Conservation (phyloP, 768 basidiomycete species). For the Leccinum variicolor region DNA sequence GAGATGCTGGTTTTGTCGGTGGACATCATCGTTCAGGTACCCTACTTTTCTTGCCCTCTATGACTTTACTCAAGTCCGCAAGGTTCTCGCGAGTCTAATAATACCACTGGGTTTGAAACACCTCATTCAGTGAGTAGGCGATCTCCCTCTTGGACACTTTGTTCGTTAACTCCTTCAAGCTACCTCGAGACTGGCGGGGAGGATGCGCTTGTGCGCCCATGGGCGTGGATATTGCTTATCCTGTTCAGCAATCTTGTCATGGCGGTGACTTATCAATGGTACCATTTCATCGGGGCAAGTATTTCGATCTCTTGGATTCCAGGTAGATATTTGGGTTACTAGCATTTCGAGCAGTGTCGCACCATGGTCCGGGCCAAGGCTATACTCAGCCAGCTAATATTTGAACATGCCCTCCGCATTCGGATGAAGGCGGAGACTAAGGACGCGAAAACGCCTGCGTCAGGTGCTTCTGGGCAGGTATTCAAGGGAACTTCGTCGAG, state of each 20-base stretch:
- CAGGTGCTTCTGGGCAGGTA: not conserved
- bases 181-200: not conserved
- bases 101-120: not conserved
- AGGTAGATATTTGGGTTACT: not conserved
- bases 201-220: not conserved
- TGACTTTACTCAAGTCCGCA: not conserved
- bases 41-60: not conserved
- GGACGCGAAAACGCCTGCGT: not conserved
- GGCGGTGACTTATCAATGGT: conserved; percentile 1
- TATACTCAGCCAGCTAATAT: conserved; percentile 2
- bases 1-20: not conserved
- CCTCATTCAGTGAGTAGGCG: not conserved
- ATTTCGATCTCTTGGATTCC: not conserved
- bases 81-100: not conserved
- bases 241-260: not conserved
- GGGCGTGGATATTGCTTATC: conserved; percentile 1
- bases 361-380: conserved; percentile 1
- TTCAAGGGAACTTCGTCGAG: not conserved
- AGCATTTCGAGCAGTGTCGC: not conserved
- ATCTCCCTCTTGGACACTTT: not conserved
- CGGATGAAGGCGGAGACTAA: not conserved
- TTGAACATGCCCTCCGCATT: conserved; percentile 1
- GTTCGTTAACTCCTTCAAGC: not conserved
- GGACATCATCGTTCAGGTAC: not conserved
- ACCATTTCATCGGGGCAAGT: not conserved